Evolutionary conservation across 148 eudicot species (phyloP), one percentile per base, ranked within the genome.

Genomic region (Fagopyrum tataricum): DNA sequence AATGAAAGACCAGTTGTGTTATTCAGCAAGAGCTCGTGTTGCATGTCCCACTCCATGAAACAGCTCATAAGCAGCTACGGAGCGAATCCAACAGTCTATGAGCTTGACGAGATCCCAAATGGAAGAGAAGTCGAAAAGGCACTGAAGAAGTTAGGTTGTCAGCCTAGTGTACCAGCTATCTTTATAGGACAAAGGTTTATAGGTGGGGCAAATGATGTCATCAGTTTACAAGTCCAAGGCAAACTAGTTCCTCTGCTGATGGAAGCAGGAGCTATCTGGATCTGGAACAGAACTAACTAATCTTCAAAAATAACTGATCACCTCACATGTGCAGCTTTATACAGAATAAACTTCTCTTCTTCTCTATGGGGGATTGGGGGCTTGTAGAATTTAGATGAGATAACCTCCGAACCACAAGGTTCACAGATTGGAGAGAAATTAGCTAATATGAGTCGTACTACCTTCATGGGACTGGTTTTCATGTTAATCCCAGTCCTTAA

Each of bases 1-100:
- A 78, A 55, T 2, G 81, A 87, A 41, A 83, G 77, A 51, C 87
- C 91, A 37, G 82, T 85, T 72, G 91, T 85, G 44, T 81, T 87
- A 44, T 85, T 87, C 79, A 83, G 88, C 87, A 83, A 81, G 42
- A 83, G 77, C 66, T 24, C 73, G 21, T 85, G 91, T 44, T 81
- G 87, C 80, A 85, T 87, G 75, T 72, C 71, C 64, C 85, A 87
- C 82, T 74, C 82, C 78, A 76, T 87, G 21, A 75, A 73, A 75
- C 72, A 80, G 31, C 81, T 87, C 21, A 83, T 87, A 20, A 66
- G 53, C 47, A 74, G 85, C 58, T 87, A 83, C 41, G 91, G 91
- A 13, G 91, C 91, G 0, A 85, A 83, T 56, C 80, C 85, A 0
- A 75, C 31, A 1, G 81, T 87, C 20, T 83, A 85, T 49, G 88